phyloP scores from a whole-genome alignment of 495 filamentous ascomycete genomes.

The Penicillium mononematosum region DNA sequence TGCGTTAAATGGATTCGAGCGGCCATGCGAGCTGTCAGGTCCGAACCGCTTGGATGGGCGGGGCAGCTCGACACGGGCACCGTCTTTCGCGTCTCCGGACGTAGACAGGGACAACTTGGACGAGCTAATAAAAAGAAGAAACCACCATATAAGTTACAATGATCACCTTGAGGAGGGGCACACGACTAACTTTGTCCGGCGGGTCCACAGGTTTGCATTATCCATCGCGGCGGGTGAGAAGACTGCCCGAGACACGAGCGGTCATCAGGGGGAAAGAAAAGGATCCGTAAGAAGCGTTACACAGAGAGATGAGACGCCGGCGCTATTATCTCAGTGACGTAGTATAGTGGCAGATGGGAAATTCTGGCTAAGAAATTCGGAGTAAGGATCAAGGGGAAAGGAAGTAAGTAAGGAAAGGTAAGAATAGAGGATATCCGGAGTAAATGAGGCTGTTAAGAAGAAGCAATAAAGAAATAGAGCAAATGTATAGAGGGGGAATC shows the following conservation, averaged over 20 bases:
- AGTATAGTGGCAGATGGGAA: slow-evolving; percentile 6
- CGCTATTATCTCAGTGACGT: slow-evolving; percentile 12
- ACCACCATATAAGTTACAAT: slow-evolving; percentile 12
- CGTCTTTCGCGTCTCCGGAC: slow-evolving; percentile 59
- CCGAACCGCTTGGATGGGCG: slow-evolving; percentile 74
- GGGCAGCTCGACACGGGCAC: slow-evolving; percentile 60
- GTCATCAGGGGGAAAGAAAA: slow-evolving; percentile 38
- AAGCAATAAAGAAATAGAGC: slow-evolving; percentile 6
- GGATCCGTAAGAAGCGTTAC: slow-evolving; percentile 23
- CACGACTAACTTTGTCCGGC: slow-evolving; percentile 77
- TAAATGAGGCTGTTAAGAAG: neutral
- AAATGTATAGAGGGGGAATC: slow-evolving; percentile 9
- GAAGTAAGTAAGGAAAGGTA: neutral
- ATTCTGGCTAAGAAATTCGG: slow-evolving; percentile 5
- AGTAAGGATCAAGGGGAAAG: slow-evolving; percentile 6
- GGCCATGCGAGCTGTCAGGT: slow-evolving; percentile 74
- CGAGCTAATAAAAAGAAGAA: slow-evolving; percentile 49
- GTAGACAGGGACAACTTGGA: slow-evolving; percentile 91
- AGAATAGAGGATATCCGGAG: neutral
- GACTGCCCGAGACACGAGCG: slow-evolving; percentile 44
- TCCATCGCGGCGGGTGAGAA: slow-evolving; percentile 54
- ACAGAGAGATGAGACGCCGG: slow-evolving; percentile 17
- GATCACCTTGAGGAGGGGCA: slow-evolving; percentile 8
- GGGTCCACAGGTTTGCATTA: slow-evolving; percentile 80
- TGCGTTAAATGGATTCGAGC: slow-evolving; percentile 82